Base-by-base conservation (phyloP, 306 rosid genomes). In the Acacia crassicarpa region DNA sequence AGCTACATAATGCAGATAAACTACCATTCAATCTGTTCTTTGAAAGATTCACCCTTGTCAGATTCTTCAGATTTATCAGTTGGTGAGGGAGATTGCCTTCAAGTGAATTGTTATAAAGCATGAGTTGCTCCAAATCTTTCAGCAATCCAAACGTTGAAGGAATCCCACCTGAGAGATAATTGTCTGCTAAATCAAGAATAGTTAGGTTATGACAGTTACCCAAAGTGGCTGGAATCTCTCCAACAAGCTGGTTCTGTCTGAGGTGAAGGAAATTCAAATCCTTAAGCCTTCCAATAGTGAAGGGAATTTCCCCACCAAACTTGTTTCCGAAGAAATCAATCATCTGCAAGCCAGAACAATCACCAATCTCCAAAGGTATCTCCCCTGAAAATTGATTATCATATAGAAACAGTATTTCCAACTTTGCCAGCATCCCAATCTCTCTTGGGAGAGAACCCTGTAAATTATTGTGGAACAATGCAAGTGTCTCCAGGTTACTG, bases 71-170 rank as follows among this genome's bases (percentile, higher is more conserved):
- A 75, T 83, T 71, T 83, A 82, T 83, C 77, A 95, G 85, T 49
- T 88, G 84, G 78, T 65, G 85, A 84, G 99, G 98, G 56, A 93
- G 94, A 83, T 81, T 87, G 88, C 99, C 99, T 92, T 92, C 93
- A 54, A 95, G 98, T 12, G 99, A 89, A 51, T 95, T 95, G 91
- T 95, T 95, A 88, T 95, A 95, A 11, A 95, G 91, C 99, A 95
- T 92, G 75, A 95, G 84, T 88, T 88, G 86, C 80, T 93, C 88
- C 85, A 95, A 68, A 22, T 88, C 84, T 69, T 32, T 16, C 59
- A 95, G 85, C 73, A 79, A 85, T 65, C 94, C 98, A 48, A 95
- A 80, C 3, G 93, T 89, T 19, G 84, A 71, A 49, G 99, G 98
- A 84, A 95, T 87, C 27, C 86, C 89, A 30, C 97, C 94, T 3